phyloP scores from a whole-genome alignment of 805 yeast genomes.

The Zygotorulaspora danielsina region DNA sequence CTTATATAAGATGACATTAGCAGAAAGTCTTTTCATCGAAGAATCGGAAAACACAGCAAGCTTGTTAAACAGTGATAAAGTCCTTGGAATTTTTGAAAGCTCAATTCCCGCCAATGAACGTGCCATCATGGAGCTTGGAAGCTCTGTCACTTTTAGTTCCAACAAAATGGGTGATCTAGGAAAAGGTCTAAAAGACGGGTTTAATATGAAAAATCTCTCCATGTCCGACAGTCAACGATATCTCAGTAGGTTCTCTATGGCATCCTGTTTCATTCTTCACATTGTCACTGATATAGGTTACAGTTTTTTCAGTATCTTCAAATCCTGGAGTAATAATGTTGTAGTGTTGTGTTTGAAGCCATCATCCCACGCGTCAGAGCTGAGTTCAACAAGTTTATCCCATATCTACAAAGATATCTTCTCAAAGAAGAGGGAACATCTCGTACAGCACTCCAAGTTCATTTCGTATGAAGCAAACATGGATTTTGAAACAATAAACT shows the following conservation, averaged over 20 bases:
- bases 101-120: constrained; percentile 64
- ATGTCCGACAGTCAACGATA: constrained; percentile 49
- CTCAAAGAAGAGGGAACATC: constrained; percentile 43
- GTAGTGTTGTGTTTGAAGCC: constrained; percentile 63
- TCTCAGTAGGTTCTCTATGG: constrained; percentile 51
- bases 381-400: constrained; percentile 34
- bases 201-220: constrained; percentile 55
- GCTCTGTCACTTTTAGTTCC: constrained; percentile 64
- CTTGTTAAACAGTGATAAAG: constrained; percentile 54
- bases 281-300: constrained; percentile 62
- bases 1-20: constrained; percentile 62
- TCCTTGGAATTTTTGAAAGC: constrained; percentile 73
- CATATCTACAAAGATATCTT: constrained; percentile 54
- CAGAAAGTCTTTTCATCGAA: constrained; percentile 55
- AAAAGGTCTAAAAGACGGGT: constrained; percentile 79
- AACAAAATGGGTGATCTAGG: constrained; percentile 78
- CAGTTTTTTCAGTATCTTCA: constrained; percentile 65
- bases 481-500: constrained; percentile 52
- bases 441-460: constrained; percentile 41
- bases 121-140: constrained; percentile 75
- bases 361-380: constrained; percentile 54
- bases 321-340: constrained; percentile 54
- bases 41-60: constrained; percentile 58
- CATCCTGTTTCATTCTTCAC: constrained; percentile 63
- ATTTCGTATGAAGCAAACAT: constrained; percentile 52